phyloP scores from a whole-genome alignment of 2,329 filamentous ascomycete genomes.

The Hymenoscyphus linearis region DNA sequence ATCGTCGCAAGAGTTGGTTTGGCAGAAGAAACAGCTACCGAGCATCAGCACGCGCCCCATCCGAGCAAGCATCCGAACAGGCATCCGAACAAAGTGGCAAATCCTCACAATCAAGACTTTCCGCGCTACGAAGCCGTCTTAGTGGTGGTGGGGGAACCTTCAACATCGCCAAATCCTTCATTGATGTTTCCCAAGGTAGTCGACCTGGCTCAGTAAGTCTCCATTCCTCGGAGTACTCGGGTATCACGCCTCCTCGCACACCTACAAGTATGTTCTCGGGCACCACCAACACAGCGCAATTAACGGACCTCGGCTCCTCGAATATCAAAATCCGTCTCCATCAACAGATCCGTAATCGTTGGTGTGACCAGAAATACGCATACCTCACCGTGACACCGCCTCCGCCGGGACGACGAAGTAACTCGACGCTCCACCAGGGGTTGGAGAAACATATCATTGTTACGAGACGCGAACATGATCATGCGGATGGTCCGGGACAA shows the following conservation, averaged over 20 bases:
- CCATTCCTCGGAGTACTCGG: constrained; percentile 48
- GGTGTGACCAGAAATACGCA: constrained; percentile 87
- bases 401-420: constrained; percentile 55
- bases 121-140: constrained; percentile 64
- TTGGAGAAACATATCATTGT: constrained; percentile 84
- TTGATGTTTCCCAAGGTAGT: constrained; percentile 41
- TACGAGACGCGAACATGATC: constrained; percentile 46
- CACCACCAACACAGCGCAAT: constrained; percentile 30
- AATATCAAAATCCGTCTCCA: constrained; percentile 87
- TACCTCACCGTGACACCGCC: constrained; percentile 75
- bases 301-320: constrained; percentile 58
- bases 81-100: constrained; percentile 71
- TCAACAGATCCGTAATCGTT: constrained; percentile 68
- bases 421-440: constrained; percentile 55
- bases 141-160: constrained; percentile 67
- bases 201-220: constrained; percentile 46
- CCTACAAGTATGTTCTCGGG: constrained; percentile 21
- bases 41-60: constrained; percentile 55
- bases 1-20: constrained; percentile 49
- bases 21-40: constrained; percentile 61
- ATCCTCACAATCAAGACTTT: constrained; percentile 68
- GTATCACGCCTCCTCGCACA: constrained; percentile 32
- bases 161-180: constrained; percentile 75
- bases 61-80: constrained; percentile 50
- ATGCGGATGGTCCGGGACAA: constrained; percentile 10